Evolutionary conservation across 78 protist genomes (phyloP), one percentile per base, ranked within the genome.

Genomic region (Paulinella micropora): DNA sequence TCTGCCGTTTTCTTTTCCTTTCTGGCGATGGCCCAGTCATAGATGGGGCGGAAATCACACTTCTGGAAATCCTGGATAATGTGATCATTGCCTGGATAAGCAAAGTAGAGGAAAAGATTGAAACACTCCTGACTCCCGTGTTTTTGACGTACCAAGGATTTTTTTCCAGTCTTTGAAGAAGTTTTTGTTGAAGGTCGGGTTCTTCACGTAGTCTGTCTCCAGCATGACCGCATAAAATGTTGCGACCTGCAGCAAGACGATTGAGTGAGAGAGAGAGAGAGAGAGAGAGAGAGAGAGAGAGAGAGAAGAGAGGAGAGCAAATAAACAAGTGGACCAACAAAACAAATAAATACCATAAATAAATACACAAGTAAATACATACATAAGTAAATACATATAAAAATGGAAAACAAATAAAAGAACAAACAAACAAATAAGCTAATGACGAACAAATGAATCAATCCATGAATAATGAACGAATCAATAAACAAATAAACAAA

Each of bases 11-110:
- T 37, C 79, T 3, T 40, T 29, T 95, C 98, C 4, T 87, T 38
- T 34, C 83, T 86, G 29, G 82, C 87, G 77, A 51, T n/a, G 28
- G 93, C 37, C 73, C 89, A 81, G 3, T 85, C 67, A 41, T 91
- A 89, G 35, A 98, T 96, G 34, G 26, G 77, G 37, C 89, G 34
- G 89, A 98, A 98, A 90, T 97, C 97, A 37, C 96, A 92, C 36
- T n/a, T 0, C 6, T 67, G 88, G n/a, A 94, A 40, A 31, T 87
- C 9, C 31, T 82, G 32, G 67, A 96, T 94, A 28, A 1, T 64
- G 32, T 37, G 85, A 35, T 85, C 67, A 79, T 79, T 1, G 77
- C 51, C 77, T 32, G 41, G 23, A 89, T 26, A 9, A 88, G 23
- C 29, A 0, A 79, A 37, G 26, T 0, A 4, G 6, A 2, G 37